Evolutionary conservation across 192 early-diverging fungal genomes (phyloP), one percentile per base, ranked within the genome.

Genomic region (Funneliformis mosseae): DNA sequence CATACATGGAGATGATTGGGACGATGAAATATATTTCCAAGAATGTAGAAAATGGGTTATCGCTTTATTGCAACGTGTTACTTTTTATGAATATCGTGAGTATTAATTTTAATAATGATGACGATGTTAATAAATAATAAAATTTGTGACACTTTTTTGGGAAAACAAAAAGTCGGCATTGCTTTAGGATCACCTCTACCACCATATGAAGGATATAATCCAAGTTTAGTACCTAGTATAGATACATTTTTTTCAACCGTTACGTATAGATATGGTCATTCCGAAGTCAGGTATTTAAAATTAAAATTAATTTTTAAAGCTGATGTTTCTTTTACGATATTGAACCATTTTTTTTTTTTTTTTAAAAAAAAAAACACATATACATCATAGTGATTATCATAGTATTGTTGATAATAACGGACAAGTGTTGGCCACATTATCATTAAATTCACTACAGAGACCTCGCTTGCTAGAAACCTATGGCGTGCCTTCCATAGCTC

Each of bases 31-130:
- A 18, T 75, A 75, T 75, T 75, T 75, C 23, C 74, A 75, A 75
- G 74, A 75, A 60, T 45, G 46, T n/a, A 70, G 68, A n/a, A 70
- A 70, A 70, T 70, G 68, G 68, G 68, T 70, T n/a, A 70, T 70
- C 21, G 68, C 28, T 41, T 41, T 70, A 9, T 33, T 70, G 4
- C 68, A 70, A 70, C 21, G 12, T 10, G 21, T 42, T n/a, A 5
- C 28, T 0, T 70, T 41, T 23, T 43, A n/a, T n/a, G 68, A 70
- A 70, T 70, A 70, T 70, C 50, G 28, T 18, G 14, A 55, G 50
- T 5, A 0, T 55, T n/a, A n/a, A n/a, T n/a, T 33, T 33, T 33
- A 33, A 33, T 33, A 33, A 33, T n/a, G n/a, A n/a, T n/a, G n/a
- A n/a, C n/a, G n/a, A n/a, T n/a, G n/a, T n/a, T n/a, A n/a, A n/a